Evolutionary conservation across 2,329 filamentous ascomycete species (phyloP), one percentile per base, ranked within the genome.

Genomic region (Stachybotrys chartarum): DNA sequence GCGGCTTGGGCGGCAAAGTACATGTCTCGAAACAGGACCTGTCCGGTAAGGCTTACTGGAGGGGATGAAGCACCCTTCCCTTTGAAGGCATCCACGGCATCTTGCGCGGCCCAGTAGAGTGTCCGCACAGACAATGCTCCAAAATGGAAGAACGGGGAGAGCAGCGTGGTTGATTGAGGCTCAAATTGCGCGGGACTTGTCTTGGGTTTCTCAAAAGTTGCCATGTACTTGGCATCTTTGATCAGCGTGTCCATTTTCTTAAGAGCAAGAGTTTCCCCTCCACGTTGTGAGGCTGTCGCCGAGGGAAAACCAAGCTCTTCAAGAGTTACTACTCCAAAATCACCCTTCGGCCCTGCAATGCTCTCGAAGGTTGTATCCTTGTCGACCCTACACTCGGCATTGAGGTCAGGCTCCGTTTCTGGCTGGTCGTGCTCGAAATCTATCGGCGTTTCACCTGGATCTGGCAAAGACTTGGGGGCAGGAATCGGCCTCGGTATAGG

Each of bases 1-100:
- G 81, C 78, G 1, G 87, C 86, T 66, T 92, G 87, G 0, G 88
- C 87, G 14, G 81, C 87, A 62, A 92, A 91, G 69, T 91, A 92
- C 88, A 92, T 92, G 66, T 92, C 88, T 16, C 88, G 79, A 68
- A 92, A 92, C 11, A 91, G 74, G 1, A 92, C 70, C 62, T 92
- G 88, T 3, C 88, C 88, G 0, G 80, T 84, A 16, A 92, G 69
- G 58, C 83, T 88, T n/a, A 82, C 83, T 0, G 88, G 88, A 1
- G 86, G 83, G 30, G 75, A 73, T 7, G 83, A 86, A 3, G 80
- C 81, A 3, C 76, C 76, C 39, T 77, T 76, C 39, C 80, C 79
- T 42, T 42, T 42, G 62, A 82, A 83, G 11, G 74, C 72, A 5
- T 80, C 72, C 3, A 88, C 77, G 1, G 87, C 77, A 30, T 85